phyloP scores from a whole-genome alignment of 2,329 filamentous ascomycete genomes.

The Phoma sp. region DNA sequence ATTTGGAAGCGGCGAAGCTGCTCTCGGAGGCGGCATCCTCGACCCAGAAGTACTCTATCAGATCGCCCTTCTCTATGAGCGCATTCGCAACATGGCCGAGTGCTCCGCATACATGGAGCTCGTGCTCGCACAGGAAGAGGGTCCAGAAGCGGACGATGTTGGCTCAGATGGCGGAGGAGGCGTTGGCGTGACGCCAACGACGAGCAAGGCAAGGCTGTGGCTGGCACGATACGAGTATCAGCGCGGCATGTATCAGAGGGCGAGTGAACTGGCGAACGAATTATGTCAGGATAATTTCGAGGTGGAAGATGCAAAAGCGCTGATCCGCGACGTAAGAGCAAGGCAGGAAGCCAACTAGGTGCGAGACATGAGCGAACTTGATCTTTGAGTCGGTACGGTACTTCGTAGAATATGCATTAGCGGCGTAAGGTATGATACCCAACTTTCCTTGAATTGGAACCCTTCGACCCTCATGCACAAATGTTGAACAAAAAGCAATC shows the following conservation, averaged over 20 bases:
- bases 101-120: constrained; percentile 95
- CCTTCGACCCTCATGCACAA: background rate
- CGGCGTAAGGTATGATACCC: constrained; percentile 8
- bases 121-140: constrained; percentile 90
- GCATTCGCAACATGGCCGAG: constrained; percentile 77
- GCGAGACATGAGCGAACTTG: too few species aligned
- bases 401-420: background rate
- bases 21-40: constrained; percentile 64
- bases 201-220: constrained; percentile 93
- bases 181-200: constrained; percentile 88
- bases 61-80: constrained; percentile 89
- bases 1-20: constrained; percentile 57
- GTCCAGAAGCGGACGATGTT: constrained; percentile 54
- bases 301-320: constrained; percentile 81
- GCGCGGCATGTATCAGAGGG: constrained; percentile 75
- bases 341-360: constrained; percentile 47
- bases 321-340: constrained; percentile 85
- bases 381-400: background rate
- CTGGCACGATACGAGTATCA: constrained; percentile 83
- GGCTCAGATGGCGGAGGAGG: constrained; percentile 59
- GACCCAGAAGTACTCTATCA: constrained; percentile 91
- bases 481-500: background rate
- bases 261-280: constrained; percentile 84
- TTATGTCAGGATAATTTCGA: constrained; percentile 93
- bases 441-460: background rate